Conservation (phyloP, 352 stramenopile species). For the Phytophthora pluvialis region DNA sequence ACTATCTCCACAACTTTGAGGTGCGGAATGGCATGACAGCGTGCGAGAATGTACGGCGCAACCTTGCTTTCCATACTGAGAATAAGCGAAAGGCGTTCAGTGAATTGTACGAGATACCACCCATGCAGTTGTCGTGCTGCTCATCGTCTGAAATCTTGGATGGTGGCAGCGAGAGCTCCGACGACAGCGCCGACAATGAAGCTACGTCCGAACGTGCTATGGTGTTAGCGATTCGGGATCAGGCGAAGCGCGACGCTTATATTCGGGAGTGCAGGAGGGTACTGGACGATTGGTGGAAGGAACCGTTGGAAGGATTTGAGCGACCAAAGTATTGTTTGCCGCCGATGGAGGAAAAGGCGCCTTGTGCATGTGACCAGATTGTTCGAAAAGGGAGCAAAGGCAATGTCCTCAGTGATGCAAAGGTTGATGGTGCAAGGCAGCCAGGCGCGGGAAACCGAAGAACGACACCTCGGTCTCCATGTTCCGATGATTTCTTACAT, state of each 20-base stretch:
- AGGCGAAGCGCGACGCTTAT: constrained; percentile 74
- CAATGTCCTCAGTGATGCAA: constrained; percentile 6
- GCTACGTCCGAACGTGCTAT: constrained; percentile 33
- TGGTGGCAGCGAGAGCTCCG: constrained; percentile 37
- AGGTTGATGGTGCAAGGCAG: constrained; percentile 1
- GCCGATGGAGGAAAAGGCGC: constrained; percentile 25
- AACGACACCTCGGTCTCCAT: constrained; percentile 32
- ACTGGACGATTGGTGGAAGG: constrained; percentile 88
- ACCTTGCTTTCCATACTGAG: constrained; percentile 67
- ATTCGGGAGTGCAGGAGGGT: constrained; percentile 79
- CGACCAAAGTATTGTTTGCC: constrained; percentile 44
- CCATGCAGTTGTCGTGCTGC: constrained; percentile 45
- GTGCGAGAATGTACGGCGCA: constrained; percentile 69
- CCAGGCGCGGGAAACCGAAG: constrained; percentile 22
- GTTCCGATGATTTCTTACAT: constrained; percentile 80
- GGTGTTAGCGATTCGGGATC: constrained; percentile 34
- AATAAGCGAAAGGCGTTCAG: constrained; percentile 62
- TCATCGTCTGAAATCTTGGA: constrained; percentile 39
- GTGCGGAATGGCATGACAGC: constrained; percentile 72
- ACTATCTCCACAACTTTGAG: constrained; percentile 93
- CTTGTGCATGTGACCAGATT: constrained; percentile 35
- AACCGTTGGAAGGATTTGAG: constrained; percentile 83
- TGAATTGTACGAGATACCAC: constrained; percentile 25
- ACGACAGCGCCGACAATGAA: constrained; percentile 40
- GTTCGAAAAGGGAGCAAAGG: constrained; percentile 23